Base-by-base conservation (phyloP, 1,139 yeast species). In the Geotrichum europaeum region DNA sequence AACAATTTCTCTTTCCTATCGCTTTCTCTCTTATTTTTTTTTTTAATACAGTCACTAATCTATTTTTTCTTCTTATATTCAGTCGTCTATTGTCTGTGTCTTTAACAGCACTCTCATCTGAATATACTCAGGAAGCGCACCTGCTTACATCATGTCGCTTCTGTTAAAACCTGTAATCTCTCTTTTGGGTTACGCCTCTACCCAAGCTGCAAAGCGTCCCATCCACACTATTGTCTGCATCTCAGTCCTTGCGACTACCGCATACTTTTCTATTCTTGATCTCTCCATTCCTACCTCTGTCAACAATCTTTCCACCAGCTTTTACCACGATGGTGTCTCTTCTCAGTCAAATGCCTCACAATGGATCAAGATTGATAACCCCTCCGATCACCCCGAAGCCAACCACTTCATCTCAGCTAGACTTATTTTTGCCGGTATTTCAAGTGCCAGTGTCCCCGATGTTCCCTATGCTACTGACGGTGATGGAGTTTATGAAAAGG, bases 191-290 rank as follows among this genome's bases (percentile, higher is more conserved):
- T 67, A 67, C 56, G 59, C 86, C 63, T 88, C 96, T 47, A 82
- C 80, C 65, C 73, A 81, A 51, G 84, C 94, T 56, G 96, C 97
- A 24, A 84, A 83, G 66, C 83, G 86, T 69, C 99, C 99, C 43
- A 90, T 94, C 67, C 99, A 94, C 74, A 83, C 92, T 63, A 85
- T 94, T 63, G 84, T 91, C 57, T 71, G 84, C 65, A 83, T 92
- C 20, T 81, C 95, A 34, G 76, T 90, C 60, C 75, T 89, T 62
- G 96, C 96, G 2, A 86, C 96, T 10, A 78, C 88, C 60, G 90
- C 95, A 13, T 94, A 90, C 74, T 81, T 90, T 67, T 83, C 94
- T 20, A 84, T 90, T 24, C 86, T 91, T 50, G 96, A 89, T 71
- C 87, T 88, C 66, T 89, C 89, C 69, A 79, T 88, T 61, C 84